A percentile compares a stretch with the other conserved stretches of the same genome.
Evolutionary conservation across 768 basidiomycete genomes (phyloP).

Genomic region (Kwoniella mangroviensis): DNA sequence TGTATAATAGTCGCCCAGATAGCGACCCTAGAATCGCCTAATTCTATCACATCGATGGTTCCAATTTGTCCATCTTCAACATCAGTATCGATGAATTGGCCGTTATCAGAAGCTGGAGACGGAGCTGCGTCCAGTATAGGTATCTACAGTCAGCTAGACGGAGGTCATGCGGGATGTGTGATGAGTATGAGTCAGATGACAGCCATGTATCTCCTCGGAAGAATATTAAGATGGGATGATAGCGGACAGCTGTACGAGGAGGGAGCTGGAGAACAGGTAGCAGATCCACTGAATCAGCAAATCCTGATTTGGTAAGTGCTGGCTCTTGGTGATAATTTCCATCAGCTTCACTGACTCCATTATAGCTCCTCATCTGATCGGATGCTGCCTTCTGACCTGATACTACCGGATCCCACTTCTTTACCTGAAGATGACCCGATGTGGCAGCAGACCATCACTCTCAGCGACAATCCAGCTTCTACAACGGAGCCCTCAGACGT

Average conservation of each 20-base stretch:
- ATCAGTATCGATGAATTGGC: slow-evolving; percentile 32
- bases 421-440: neutral
- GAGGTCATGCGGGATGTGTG: slow-evolving; percentile 32
- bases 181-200: slow-evolving; percentile 41
- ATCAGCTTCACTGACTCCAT: slow-evolving; percentile 10
- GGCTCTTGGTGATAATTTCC: neutral
- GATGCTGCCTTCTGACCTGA: slow-evolving; percentile 31
- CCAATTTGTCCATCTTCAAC: slow-evolving; percentile 36
- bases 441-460: slow-evolving; percentile 12
- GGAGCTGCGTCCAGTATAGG: slow-evolving; percentile 39
- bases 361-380: slow-evolving; percentile 12
- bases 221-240: slow-evolving; percentile 38
- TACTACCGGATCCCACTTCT: slow-evolving; percentile 29
- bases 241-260: slow-evolving; percentile 35
- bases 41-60: slow-evolving; percentile 25
- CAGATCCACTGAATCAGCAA: slow-evolving; percentile 27
- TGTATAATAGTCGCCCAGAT: slow-evolving; percentile 46
- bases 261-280: slow-evolving; percentile 27
- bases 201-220: slow-evolving; percentile 41
- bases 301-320: slow-evolving; percentile 37
- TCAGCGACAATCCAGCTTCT: neutral
- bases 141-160: slow-evolving; percentile 32
- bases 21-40: slow-evolving; percentile 22
- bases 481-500: neutral
- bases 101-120: slow-evolving; percentile 28